Percentiles rank a stretch among this genome's conserved stretches.
phyloP scores from a whole-genome alignment of 441 rosid species.

The Melastoma candidum region DNA sequence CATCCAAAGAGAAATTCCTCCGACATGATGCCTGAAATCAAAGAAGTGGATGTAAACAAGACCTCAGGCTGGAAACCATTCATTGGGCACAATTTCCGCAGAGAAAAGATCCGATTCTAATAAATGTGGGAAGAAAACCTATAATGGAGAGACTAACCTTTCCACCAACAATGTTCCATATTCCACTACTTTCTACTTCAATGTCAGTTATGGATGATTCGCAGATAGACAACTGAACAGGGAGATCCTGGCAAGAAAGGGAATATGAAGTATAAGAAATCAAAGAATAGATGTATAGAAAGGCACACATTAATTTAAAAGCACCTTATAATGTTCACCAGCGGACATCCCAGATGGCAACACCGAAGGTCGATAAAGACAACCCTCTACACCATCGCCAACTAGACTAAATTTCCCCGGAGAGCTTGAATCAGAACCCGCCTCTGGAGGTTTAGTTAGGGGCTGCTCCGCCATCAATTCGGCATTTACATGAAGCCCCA shows the following conservation, averaged over 20 bases:
- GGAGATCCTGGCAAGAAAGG: slow-evolving; percentile 39
- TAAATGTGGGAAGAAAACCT: slow-evolving; percentile 6
- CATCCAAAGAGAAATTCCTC: slow-evolving; percentile 60
- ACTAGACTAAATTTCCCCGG: slow-evolving; percentile 29
- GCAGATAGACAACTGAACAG: slow-evolving; percentile 43
- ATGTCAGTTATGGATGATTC: slow-evolving; percentile 46
- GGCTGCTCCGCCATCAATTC: slow-evolving; percentile 38
- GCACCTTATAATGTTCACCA: slow-evolving; percentile 44
- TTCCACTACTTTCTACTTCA: slow-evolving; percentile 49
- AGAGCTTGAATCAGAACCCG: slow-evolving; percentile 19
- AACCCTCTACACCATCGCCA: slow-evolving; percentile 38
- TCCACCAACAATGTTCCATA: slow-evolving; percentile 72
- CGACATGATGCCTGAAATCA: slow-evolving; percentile 55
- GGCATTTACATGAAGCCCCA: slow-evolving; percentile 46
- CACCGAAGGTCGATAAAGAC: slow-evolving; percentile 35
- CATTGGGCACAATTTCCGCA: not conserved
- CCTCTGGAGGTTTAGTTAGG: slow-evolving; percentile 23
- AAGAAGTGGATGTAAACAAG: not conserved
- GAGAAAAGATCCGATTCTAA: not conserved
- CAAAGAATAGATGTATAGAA: slow-evolving; percentile 1
- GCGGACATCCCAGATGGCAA: slow-evolving; percentile 29
- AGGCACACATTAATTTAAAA: slow-evolving; percentile 8
- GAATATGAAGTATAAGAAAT: slow-evolving; percentile 6
- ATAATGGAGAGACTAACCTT: slow-evolving; percentile 36
- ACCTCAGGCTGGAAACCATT: not conserved